Base-by-base conservation (phyloP, 352 stramenopile genomes). In the Phytophthora colocasiae region DNA sequence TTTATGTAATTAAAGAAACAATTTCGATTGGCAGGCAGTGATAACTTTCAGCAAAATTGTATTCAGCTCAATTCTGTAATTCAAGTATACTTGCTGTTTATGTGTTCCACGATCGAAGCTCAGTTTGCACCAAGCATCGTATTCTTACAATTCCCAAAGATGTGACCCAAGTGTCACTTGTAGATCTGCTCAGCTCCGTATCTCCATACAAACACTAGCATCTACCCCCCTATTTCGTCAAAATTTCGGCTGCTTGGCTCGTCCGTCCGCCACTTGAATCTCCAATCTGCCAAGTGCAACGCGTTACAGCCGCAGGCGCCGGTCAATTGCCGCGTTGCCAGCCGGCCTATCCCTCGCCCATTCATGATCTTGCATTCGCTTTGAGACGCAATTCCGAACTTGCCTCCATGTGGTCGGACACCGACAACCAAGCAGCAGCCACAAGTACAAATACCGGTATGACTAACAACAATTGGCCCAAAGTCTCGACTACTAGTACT, bases 211-310 rank as follows among this genome's bases (percentile, higher is more conserved):
- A 63, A 44, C 1, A 0, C 1, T 27, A 44, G 38, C 31, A 29
- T 32, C 2, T 1, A 10, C 0, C 39, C 50, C 43, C 45, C 22
- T 6, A 5, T 52, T 39, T 3, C 4, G 36, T 14, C 40, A 32
- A 47, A 3, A 14, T 11, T 3, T 15, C 12, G 29, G 27, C 7
- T 17, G 43, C 27, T 34, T 49, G 58, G 43, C 65, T 56, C 65
- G 51, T 69, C 52, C 24, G 31, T 43, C 22, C 46, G 22, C 50
- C 49, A 67, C 64, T 72, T 71, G 63, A 71, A 71, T 71, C 64
- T 69, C 44, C 26, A 51, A 63, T 58, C 43, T 24, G 36, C 58
- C 36, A 58, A 67, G 45, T 67, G 63, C 57, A 63, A 66, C 55
- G 46, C 54, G 34, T 58, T 57, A 70, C 63, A 40, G 40, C 60